Base-by-base conservation (phyloP, 2,329 filamentous ascomycete species). In the Bimuria novae-zelandiae region DNA sequence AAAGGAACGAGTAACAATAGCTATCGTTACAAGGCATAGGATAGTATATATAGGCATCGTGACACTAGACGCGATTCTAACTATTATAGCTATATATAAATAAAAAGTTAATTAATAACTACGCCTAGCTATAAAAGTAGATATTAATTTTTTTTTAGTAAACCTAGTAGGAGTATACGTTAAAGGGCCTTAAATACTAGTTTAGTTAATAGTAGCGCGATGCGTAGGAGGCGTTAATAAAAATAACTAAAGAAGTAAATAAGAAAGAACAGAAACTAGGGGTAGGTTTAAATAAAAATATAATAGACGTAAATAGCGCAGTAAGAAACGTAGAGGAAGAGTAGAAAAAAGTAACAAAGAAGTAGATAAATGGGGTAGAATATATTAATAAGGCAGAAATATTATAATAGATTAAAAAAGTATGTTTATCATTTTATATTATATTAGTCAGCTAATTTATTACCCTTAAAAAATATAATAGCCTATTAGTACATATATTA, bases 131-230 rank as follows among this genome's bases (percentile, higher is more conserved):
- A 19, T 64, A 39, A 53, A 47, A 59, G 56, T 39, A 62, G 49
- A 51, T 62, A 41, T 52, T 62, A 44, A 62, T 64, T 33, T 62
- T 40, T 40, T 40, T 40, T n/a, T n/a, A n/a, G n/a, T n/a, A n/a
- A n/a, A n/a, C n/a, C n/a, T n/a, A n/a, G n/a, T n/a, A n/a, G n/a
- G 36, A 22, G 36, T 11, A 40, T n/a, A 11, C 6, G 12, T 40
- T 5, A 19, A 40, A 40, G 36, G 23, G 36, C 36, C 36, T n/a
- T 3, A 23, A 40, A 19, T 40, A 40, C 21, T 23, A 23, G 12
- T 40, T 40, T 23, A 40, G 2, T 11, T 6, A 40, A 19, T 14
- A 11, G 36, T 3, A 5, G 36, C 19, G 19, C n/a, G n/a, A n/a
- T n/a, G n/a, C n/a, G n/a, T n/a, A n/a, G n/a, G n/a, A n/a, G n/a